These are phyloP conservation scores for Cladosporium sp. DNA, from an alignment of 2,329 filamentous ascomycete species.

Conservation along the genomic window DNA sequence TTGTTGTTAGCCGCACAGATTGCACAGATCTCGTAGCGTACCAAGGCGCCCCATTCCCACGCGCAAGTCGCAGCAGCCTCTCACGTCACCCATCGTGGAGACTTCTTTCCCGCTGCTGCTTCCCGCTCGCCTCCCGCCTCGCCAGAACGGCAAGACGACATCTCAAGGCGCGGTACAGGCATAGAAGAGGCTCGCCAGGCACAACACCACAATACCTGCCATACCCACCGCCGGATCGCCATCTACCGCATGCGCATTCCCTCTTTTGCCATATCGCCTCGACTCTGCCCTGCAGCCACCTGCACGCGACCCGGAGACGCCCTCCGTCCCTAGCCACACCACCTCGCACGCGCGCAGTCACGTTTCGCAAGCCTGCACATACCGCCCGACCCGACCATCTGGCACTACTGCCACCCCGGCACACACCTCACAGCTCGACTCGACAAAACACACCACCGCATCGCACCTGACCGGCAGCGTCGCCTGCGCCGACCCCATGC, in stretches of 20 bases:
- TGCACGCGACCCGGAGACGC: not conserved
- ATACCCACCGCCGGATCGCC: not conserved
- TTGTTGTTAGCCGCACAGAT: not conserved
- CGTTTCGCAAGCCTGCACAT: constrained; percentile 9
- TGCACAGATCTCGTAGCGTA: not conserved
- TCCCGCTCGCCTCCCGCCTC: constrained; percentile 1
- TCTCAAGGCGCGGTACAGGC: not conserved
- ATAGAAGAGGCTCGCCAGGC: constrained; percentile 2
- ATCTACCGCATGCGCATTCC: not conserved
- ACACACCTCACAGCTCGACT: not conserved
- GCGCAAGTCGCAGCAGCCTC: not conserved
- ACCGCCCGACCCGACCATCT: constrained; percentile 7
- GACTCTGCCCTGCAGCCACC: not conserved
- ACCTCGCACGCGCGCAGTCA: not conserved
- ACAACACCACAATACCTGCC: not conserved
- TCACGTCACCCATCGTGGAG: not conserved
- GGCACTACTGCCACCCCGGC: not conserved
- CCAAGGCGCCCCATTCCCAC: not conserved
- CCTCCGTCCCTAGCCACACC: not conserved
- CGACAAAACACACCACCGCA: not conserved
- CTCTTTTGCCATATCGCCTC: not conserved
- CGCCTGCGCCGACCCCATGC: constrained; percentile 7
- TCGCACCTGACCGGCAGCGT: constrained; percentile 1
- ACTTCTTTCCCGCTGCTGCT: constrained; percentile 5
- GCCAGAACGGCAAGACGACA: not conserved